A percentile compares a stretch with the other conserved stretches of the same genome.
These are phyloP conservation scores for Cladorrhinum sp. DNA, from an alignment of 2,329 filamentous ascomycete species.

Conservation along the genomic window DNA sequence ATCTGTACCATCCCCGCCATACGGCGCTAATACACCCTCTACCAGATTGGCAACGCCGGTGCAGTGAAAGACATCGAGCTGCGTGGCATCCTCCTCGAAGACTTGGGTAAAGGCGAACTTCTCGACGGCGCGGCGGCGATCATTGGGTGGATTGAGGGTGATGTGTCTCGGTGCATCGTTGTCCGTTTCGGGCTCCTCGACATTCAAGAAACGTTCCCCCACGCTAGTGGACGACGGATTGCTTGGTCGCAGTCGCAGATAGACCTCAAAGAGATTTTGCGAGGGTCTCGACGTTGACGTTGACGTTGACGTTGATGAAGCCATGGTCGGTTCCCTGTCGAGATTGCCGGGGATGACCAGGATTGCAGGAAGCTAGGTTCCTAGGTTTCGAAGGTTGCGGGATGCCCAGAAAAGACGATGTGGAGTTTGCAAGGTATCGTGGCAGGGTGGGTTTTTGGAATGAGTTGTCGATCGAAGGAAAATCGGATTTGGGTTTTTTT, in stretches of 20 bases:
- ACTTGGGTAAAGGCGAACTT: conserved; percentile 93
- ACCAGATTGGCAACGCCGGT: conserved; percentile 73
- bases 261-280: conserved; percentile 80
- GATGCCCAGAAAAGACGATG: conserved; percentile 4
- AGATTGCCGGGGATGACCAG: background rate
- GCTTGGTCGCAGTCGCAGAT: conserved; percentile 76
- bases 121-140: conserved; percentile 84
- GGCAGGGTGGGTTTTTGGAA: background rate
- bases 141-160: conserved; percentile 75
- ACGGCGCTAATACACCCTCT: conserved; percentile 72
- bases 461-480: conserved; percentile 7
- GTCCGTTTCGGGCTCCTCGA: conserved; percentile 54
- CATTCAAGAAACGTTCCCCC: conserved; percentile 71
- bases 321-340: conserved; percentile 19
- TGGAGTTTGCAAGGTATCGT: background rate
- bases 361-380: background rate
- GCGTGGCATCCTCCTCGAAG: conserved; percentile 80
- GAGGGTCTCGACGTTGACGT: conserved; percentile 21
- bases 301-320: conserved; percentile 12
- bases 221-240: conserved; percentile 38
- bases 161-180: conserved; percentile 58
- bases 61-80: conserved; percentile 82
- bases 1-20: conserved; percentile 77
- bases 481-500: background rate
- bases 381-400: background rate